Conservation (phyloP, 2,329 filamentous ascomycete genomes). For the Trichoderma simmonsii region DNA sequence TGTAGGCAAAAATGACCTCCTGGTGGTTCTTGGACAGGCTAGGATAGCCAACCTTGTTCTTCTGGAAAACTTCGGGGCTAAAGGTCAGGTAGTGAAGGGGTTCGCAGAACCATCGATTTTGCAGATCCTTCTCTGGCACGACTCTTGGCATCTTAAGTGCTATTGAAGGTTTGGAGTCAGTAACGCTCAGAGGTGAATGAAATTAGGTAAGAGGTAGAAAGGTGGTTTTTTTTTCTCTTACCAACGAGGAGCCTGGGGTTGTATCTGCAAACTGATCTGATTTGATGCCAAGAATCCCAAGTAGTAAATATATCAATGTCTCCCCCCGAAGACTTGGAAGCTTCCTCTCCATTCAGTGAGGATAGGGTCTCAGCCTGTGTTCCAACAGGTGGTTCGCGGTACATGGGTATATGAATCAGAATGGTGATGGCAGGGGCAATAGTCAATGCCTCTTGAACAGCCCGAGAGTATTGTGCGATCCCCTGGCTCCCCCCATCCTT, state of each 20-base stretch:
- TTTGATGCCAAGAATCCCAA: conserved; percentile 93
- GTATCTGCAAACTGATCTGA: conserved; percentile 84
- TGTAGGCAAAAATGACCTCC: conserved; percentile 57
- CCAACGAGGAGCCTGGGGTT: conserved; percentile 76
- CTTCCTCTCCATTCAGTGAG: conserved; percentile 35
- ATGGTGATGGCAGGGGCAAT: conserved; percentile 75
- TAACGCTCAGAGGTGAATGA: neutral
- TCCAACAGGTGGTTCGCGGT: conserved; percentile 63
- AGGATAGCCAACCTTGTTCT: conserved; percentile 59
- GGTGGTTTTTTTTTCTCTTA: conserved; percentile 47
- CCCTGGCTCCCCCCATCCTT: conserved; percentile 48
- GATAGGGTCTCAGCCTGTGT: conserved; percentile 53
- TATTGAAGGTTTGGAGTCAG: conserved; percentile 27
- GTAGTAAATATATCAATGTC: conserved; percentile 69
- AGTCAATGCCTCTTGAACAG: conserved; percentile 74
- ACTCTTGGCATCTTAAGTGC: conserved; percentile 56
- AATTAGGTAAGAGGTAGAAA: neutral
- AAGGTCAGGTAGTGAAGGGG: conserved; percentile 62
- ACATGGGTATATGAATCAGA: conserved; percentile 80
- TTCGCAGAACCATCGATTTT: conserved; percentile 67
- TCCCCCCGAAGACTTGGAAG: conserved; percentile 33
- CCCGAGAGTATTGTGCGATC: conserved; percentile 75
- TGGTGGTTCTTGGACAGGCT: conserved; percentile 61
- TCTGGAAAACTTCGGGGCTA: conserved; percentile 51
- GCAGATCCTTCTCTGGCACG: conserved; percentile 58